Base-by-base conservation (phyloP, 495 filamentous ascomycete species). In the Lentithecium fluviatile region DNA sequence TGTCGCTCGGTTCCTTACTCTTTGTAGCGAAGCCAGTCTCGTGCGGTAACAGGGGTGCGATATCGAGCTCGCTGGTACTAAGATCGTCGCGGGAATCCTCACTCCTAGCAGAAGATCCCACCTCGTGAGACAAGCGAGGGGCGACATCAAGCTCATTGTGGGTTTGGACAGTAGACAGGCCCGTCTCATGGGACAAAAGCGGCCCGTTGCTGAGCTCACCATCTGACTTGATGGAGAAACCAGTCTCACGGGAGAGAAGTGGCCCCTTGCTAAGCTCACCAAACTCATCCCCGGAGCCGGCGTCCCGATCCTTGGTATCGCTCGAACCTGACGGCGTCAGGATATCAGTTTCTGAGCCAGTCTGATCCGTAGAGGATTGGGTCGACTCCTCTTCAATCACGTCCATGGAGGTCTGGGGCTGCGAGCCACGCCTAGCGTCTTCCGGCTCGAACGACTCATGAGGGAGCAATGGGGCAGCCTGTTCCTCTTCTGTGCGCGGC, bases 151-250 rank as follows among this genome's bases (percentile, higher is more conserved):
- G 29, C 29, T 32, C 29, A 32, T 32, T 10, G 4, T 32, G 3
- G 10, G 29, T 10, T 32, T 32, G 4, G 10, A 10, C 29, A 32
- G 29, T 32, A 10, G 10, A 3, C 29, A 32, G 4, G 29, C 29
- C 29, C 3, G 29, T 32, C 10, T 32, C 29, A 10, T 32, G 29
- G 4, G 56, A 52, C 12, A 51, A 20, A 17, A 52, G 36, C 17
- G 34, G 56, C 7, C 37, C 46, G 21, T 58, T 48, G 15, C 48
- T 45, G 11, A 58, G 55, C 45, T 58, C 55, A 4, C 24, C 40
- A 32, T 29, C 21, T 11, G 12, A 24, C n/a, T 48, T 24, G 20
- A 19, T 13, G 20, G 45, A 20, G 48, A 17, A 43, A 15, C 13
- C 3, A 23, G 6, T 4, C 32, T 36, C 49, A 37, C 8, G 49